Evolutionary conservation across 1,284 basidiomycete species (phyloP).

Genomic region (Boletus austroedulis): DNA sequence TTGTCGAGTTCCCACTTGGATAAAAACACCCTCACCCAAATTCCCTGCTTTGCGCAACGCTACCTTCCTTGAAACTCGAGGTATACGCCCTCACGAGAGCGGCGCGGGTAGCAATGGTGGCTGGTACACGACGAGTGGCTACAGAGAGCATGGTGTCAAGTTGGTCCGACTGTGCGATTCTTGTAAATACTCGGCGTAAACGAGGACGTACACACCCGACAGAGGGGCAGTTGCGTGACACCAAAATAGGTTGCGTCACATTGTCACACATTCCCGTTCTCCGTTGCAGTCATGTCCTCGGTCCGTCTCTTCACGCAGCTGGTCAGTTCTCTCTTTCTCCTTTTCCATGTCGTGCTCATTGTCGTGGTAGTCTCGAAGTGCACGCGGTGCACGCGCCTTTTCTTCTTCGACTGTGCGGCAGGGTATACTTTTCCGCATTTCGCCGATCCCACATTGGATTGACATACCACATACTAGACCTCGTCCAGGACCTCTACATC

Average conservation of each 20-base stretch:
- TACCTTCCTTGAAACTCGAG: slow-evolving; percentile 47
- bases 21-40: slow-evolving; percentile 43
- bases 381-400: slow-evolving; percentile 26
- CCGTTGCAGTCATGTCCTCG: slow-evolving; percentile 34
- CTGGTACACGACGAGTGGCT: slow-evolving; percentile 45
- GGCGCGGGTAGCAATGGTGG: slow-evolving; percentile 27
- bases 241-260: slow-evolving; percentile 20
- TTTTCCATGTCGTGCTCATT: slow-evolving; percentile 11
- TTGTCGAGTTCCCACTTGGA: background rate
- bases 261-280: slow-evolving; percentile 12
- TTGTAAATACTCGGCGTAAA: background rate
- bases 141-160: slow-evolving; percentile 45
- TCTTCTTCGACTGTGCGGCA: slow-evolving; percentile 28
- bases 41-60: slow-evolving; percentile 55
- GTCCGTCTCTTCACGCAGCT: slow-evolving; percentile 27
- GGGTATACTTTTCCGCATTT: slow-evolving; percentile 33
- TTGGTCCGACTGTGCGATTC: no score
- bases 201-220: background rate
- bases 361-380: slow-evolving; percentile 21
- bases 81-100: slow-evolving; percentile 39
- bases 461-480: no score
- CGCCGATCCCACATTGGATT: slow-evolving; percentile 27
- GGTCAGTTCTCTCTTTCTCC: slow-evolving; percentile 17
- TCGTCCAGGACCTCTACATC: slow-evolving; percentile 96
- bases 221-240: slow-evolving; percentile 18